These are phyloP conservation scores for Suillus ampliporus DNA, from an alignment of 768 basidiomycete species.

Conservation along the genomic window DNA sequence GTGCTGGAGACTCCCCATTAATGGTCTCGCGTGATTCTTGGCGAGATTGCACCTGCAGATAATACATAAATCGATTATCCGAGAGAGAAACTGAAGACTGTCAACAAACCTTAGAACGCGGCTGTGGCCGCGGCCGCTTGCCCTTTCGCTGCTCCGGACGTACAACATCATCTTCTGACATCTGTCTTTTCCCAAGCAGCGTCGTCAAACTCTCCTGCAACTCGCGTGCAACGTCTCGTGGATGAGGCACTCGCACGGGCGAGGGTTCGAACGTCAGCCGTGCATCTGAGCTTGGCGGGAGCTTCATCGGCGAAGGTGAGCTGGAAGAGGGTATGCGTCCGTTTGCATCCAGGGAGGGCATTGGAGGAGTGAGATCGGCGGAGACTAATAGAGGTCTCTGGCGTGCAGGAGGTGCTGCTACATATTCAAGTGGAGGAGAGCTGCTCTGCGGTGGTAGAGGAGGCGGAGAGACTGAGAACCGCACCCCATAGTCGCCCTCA, in stretches of 20 bases:
- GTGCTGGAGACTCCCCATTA: conserved; percentile 16
- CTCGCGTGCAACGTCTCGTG: conserved; percentile 56
- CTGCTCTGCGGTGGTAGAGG: conserved; percentile 34
- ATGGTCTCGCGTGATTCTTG: conserved; percentile 41
- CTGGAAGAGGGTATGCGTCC: conserved; percentile 63
- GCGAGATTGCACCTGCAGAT: conserved; percentile 43
- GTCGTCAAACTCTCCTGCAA: conserved; percentile 73
- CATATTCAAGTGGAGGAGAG: conserved; percentile 24
- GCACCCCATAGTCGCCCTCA: conserved; percentile 18
- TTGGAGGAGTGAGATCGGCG: conserved; percentile 15
- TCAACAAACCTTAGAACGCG: conserved; percentile 41
- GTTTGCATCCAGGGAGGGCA: conserved; percentile 31
- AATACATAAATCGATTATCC: conserved; percentile 3
- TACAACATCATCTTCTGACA: conserved; percentile 46
- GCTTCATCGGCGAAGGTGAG: conserved; percentile 58
- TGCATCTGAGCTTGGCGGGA: conserved; percentile 29
- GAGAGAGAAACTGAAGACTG: not conserved
- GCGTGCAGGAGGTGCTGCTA: not conserved
- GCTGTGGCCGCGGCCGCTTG: conserved; percentile 45
- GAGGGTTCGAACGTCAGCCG: conserved; percentile 26
- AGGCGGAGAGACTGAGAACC: conserved; percentile 22
- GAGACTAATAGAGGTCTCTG: conserved; percentile 3
- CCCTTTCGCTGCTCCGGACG: conserved; percentile 27
- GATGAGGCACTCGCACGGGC: conserved; percentile 43
- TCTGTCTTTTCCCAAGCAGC: conserved; percentile 70